Evolutionary conservation across 169 alveolate species (phyloP).

Genomic region (Blepharisma undulans): DNA sequence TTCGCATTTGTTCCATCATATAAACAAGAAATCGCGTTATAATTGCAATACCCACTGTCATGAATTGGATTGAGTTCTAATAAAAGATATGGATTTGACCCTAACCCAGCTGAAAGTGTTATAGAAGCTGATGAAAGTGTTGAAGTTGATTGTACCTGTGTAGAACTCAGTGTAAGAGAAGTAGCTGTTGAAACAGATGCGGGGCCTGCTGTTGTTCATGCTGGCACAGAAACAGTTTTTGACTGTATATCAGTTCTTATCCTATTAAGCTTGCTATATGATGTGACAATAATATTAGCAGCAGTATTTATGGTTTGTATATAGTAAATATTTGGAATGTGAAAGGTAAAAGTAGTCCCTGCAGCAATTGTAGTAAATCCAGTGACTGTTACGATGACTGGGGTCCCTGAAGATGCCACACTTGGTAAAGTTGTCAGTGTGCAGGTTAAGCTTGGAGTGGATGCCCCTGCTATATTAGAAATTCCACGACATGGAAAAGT

Average conservation of each 20-base stretch:
- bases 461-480: background rate
- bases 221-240: background rate
- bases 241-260: background rate
- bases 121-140: background rate
- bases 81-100: background rate
- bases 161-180: background rate
- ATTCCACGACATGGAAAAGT: background rate
- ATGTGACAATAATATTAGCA: background rate
- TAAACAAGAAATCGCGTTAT: background rate
- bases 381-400: background rate
- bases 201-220: background rate
- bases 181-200: background rate
- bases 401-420: background rate
- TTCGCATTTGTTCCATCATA: background rate
- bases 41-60: slow-evolving; percentile 17
- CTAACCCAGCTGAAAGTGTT: background rate
- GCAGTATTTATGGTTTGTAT: background rate
- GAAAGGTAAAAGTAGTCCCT: background rate
- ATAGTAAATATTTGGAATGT: background rate
- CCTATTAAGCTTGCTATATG: background rate
- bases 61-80: slow-evolving; percentile 5
- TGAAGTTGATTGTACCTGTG: background rate
- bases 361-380: background rate
- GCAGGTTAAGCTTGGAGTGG: background rate
- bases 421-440: background rate